Evolutionary conservation across 2,329 filamentous ascomycete species (phyloP).

Genomic region (Colletotrichum lupini): DNA sequence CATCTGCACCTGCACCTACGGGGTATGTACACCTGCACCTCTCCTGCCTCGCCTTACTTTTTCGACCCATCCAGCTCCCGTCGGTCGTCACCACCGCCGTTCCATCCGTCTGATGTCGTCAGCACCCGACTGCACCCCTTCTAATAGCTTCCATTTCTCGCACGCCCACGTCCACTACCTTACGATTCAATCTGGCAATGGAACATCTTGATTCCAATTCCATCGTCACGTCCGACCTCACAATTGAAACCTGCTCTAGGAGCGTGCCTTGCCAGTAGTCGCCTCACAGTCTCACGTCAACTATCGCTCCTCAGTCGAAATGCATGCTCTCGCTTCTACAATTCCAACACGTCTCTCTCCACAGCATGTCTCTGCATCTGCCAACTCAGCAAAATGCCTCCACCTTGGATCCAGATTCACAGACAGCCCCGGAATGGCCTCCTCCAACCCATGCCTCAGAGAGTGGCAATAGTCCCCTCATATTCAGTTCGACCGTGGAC

Average conservation of each 20-base stretch:
- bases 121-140: conserved; percentile 13
- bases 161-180: not conserved
- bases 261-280: not conserved
- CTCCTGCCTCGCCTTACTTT: not conserved
- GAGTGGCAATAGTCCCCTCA: not conserved
- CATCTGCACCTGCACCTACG: not conserved
- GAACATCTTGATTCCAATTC: not conserved
- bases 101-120: conserved; percentile 28
- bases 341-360: not conserved
- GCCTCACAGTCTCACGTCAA: not conserved
- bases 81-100: conserved; percentile 8
- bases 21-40: not conserved
- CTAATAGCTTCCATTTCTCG: not conserved
- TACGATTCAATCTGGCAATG: not conserved
- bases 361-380: conserved; percentile 6
- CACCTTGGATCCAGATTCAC: not conserved
- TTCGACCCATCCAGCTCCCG: not conserved
- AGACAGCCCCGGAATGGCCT: not conserved
- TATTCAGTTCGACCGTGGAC: not conserved
- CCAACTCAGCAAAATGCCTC: conserved; percentile 7
- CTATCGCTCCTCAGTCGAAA: not conserved
- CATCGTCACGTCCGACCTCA: not conserved
- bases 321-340: not conserved
- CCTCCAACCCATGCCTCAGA: not conserved
- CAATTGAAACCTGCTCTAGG: not conserved